These are phyloP conservation scores for Neurospora sp. DNA, from an alignment of 495 filamentous ascomycete species.

Conservation along the genomic window DNA sequence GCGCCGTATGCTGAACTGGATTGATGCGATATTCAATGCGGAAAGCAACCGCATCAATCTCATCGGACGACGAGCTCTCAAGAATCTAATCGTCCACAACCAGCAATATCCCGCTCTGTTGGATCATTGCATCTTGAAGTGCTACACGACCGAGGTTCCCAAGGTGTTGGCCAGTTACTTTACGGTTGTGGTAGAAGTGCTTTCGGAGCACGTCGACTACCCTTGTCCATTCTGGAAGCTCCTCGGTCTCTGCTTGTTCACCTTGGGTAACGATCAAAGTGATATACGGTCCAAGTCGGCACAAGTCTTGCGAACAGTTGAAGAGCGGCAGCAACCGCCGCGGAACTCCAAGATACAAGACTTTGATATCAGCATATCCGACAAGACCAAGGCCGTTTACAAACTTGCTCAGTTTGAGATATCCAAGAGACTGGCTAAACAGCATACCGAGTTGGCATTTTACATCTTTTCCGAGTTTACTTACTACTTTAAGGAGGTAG, in stretches of 20 bases:
- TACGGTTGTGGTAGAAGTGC: constrained; percentile 77
- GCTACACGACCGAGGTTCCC: constrained; percentile 65
- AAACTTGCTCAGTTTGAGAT: constrained; percentile 96
- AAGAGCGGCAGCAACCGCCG: constrained; percentile 60
- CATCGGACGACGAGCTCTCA: constrained; percentile 84
- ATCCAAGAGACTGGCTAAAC: constrained; percentile 77
- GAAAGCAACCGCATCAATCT: constrained; percentile 80
- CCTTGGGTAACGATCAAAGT: constrained; percentile 79
- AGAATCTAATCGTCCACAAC: constrained; percentile 85
- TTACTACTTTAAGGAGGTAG: constrained; percentile 75
- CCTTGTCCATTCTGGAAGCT: constrained; percentile 83
- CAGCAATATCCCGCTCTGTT: constrained; percentile 72
- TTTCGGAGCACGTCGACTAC: constrained; percentile 71
- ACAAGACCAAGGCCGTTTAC: constrained; percentile 96
- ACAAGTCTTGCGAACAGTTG: constrained; percentile 69
- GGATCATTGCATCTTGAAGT: constrained; percentile 78
- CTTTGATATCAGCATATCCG: constrained; percentile 95
- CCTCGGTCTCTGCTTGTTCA: constrained; percentile 77
- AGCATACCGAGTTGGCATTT: constrained; percentile 81
- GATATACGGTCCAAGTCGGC: constrained; percentile 82
- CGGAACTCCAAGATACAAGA: constrained; percentile 87
- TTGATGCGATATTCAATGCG: constrained; percentile 85
- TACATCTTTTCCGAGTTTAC: constrained; percentile 93
- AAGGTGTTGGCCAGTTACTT: constrained; percentile 94
- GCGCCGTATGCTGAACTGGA: constrained; percentile 84